Conservation (phyloP, 495 filamentous ascomycete genomes). For the Podospora comata region DNA sequence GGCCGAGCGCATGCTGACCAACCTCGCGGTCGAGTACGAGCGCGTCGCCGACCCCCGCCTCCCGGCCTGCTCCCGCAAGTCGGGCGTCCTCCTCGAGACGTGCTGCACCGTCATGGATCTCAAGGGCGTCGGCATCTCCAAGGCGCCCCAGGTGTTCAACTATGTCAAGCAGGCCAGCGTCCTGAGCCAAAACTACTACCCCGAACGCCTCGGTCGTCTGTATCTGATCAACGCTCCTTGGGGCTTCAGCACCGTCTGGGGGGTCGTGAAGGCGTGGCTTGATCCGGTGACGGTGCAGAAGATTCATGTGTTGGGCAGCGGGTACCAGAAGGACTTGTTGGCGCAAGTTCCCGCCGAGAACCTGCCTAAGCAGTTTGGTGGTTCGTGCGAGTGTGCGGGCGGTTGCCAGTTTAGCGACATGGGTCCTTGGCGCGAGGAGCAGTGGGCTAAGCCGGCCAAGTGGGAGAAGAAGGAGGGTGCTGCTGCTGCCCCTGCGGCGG, state of each 20-base stretch:
- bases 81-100: constrained; percentile 85
- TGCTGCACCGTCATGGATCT: constrained; percentile 97
- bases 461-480: constrained; percentile 52
- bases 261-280: constrained; percentile 81
- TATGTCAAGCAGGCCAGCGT: constrained; percentile 65
- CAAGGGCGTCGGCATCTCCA: constrained; percentile 84
- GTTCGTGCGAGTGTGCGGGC: constrained; percentile 73
- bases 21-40: constrained; percentile 96
- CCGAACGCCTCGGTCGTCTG: constrained; percentile 79
- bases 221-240: constrained; percentile 98
- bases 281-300: constrained; percentile 95
- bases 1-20: constrained; percentile 87
- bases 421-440: constrained; percentile 84
- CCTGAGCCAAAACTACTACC: constrained; percentile 95
- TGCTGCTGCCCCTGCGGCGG: not conserved
- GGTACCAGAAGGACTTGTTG: constrained; percentile 80
- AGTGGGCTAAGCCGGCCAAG: constrained; percentile 67
- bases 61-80: constrained; percentile 92
- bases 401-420: constrained; percentile 85
- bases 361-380: constrained; percentile 82
- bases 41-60: constrained; percentile 88
- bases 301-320: constrained; percentile 82
- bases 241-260: constrained; percentile 83
- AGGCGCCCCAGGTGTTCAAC: constrained; percentile 69
- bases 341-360: constrained; percentile 86